Base-by-base conservation (phyloP, 2,329 filamentous ascomycete species). In the Sporothrix sp. region DNA sequence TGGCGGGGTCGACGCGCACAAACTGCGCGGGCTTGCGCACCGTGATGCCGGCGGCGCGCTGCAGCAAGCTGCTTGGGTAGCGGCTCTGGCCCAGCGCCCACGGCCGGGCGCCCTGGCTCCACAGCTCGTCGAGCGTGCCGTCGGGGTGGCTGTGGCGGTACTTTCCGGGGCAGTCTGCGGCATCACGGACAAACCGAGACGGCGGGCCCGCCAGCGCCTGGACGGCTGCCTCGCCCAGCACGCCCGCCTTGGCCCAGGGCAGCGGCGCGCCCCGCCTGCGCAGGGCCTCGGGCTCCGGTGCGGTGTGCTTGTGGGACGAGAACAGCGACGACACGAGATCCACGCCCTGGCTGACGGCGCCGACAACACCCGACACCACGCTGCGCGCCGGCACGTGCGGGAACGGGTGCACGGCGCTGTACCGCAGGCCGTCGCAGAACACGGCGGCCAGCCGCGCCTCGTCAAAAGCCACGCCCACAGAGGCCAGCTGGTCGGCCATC, bases 1-100 rank as follows among this genome's bases (percentile, higher is more conserved):
- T 66, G 20, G 64, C 59, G 39, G 67, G 63, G 56, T 71, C 63
- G 8, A 66, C 60, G 18, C 68, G 60, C 25, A 61, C 59, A 40
- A 65, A 66, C 11, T 65, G 54, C 1, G 68, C 69, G 3, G 68
- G 68, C 10, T 56, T 57, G 13, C 65, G 62, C 9, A 63, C 56
- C 1, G 57, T 60, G 25, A 50, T 58, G 14, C 64, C 64, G 2
- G 59, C 60, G 18, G 59, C 49, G 11, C 59, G 57, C 54, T 59
- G 58, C 39, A 66, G 14, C 5, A 43, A 20, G 43, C 54, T 61
- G 2, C 59, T 59, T 2, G 62, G 63, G 39, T 43, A 39, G 36
- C 62, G 58, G n/a, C 58, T 58, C 52, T 60, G 57, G 6, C 64
- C 64, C 0, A 66, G 49, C 0, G 46, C 59, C 61, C 61, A 66